These are phyloP conservation scores for Oldenlandia corymbosa DNA, from an alignment of 257 asterid genomes.

Conservation along the genomic window DNA sequence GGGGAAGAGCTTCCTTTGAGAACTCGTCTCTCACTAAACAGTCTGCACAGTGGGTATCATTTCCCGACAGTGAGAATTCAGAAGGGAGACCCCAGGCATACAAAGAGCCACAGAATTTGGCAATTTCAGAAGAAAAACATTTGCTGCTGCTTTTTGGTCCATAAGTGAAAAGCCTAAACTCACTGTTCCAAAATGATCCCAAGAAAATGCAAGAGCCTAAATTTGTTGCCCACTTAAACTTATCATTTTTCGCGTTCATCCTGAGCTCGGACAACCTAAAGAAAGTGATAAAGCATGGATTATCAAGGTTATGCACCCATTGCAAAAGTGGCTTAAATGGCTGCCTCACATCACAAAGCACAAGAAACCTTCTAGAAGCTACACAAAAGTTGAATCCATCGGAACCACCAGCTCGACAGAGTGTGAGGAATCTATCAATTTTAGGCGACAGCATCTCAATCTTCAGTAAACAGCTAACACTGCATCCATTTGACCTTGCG, in stretches of 20 bases:
- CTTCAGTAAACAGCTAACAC: conserved; percentile 46
- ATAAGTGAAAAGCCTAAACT: conserved; percentile 57
- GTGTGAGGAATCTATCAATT: conserved; percentile 50
- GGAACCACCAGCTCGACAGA: conserved; percentile 45
- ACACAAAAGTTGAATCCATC: conserved; percentile 47
- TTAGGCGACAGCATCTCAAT: conserved; percentile 39
- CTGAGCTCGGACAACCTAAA: conserved; percentile 57
- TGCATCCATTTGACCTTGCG: conserved; percentile 35
- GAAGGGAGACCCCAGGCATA: conserved; percentile 58
- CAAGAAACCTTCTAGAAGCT: conserved; percentile 40
- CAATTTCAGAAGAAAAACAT: conserved; percentile 27
- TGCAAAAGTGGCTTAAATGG: conserved; percentile 49
- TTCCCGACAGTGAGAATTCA: conserved; percentile 36
- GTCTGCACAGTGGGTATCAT: conserved; percentile 54
- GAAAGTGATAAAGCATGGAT: conserved; percentile 47
- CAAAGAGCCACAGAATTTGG: conserved; percentile 35
- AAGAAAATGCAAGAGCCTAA: conserved; percentile 69
- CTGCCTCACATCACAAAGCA: conserved; percentile 66
- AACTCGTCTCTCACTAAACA: conserved; percentile 50
- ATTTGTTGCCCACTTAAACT: conserved; percentile 49
- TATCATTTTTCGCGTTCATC: conserved; percentile 33
- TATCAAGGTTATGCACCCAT: conserved; percentile 56
- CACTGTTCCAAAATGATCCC: conserved; percentile 79
- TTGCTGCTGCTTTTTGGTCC: conserved; percentile 41
- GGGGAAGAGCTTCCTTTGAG: conserved; percentile 39